Evolutionary conservation across 805 yeast genomes (phyloP), one percentile per base, ranked within the genome.

Genomic region (Helenozyma baotianmanensis): DNA sequence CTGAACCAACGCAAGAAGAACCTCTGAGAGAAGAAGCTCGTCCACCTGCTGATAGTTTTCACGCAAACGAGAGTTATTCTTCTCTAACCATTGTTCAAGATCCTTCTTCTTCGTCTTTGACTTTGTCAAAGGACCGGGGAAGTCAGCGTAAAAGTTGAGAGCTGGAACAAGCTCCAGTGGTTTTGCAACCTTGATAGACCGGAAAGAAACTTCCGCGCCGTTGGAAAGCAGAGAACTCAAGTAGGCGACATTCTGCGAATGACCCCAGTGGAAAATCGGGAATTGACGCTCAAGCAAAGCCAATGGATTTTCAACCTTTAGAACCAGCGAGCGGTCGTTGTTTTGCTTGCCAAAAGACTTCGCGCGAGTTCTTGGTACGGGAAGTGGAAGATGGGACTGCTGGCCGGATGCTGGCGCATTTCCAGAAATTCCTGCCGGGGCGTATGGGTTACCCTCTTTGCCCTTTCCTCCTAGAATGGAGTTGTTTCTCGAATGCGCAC

Each of bases 211-310:
- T 10, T 58, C 60, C 38, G 54, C 62, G n/a, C 60, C 57, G 45
- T 56, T 51, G 22, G 62, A 55, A 9, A 42, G 32, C 9, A 35
- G 33, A n/a, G 33, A 37, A 12, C 58, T 43, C 31, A 64, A 47
- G 14, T 38, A 35, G 1, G 48, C 58, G 3, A 54, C 54, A n/a
- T 50, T 53, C 18, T 51, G 54, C 1, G 65, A 54, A 18, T 43
- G 39, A 31, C 62, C 55, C 82, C 92, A 87, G 37, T 72, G 67
- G 52, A 85, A 82, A 21, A 87, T 51, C 0, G 96, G 95, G 58
- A 82, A 82, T 51, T 84, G 95, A 34, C 82, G 67, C 29, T 62
- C 57, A 15, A 68, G 56, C 32, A 81, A 54, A 15, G 77, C 72
- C 32, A 72, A 73, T 6, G 84, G 82, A 39, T 78, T 72, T 19